Evolutionary conservation across 1,139 yeast species (phyloP).

Genomic region (Zygosaccharomyces pseudobailii): DNA sequence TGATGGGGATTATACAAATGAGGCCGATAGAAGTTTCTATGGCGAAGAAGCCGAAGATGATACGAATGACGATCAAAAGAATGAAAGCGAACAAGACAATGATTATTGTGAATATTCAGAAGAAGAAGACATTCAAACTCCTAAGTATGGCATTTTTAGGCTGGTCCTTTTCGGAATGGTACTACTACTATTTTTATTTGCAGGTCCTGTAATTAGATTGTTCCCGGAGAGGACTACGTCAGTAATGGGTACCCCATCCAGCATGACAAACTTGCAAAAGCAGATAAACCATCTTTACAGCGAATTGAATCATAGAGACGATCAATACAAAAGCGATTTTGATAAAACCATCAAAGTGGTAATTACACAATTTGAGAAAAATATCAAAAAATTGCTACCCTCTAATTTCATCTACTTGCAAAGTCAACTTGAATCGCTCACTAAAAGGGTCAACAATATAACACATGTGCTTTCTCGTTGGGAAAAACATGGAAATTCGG

Average conservation of each 20-base stretch:
- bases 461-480: conserved; percentile 10
- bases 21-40: conserved; percentile 17
- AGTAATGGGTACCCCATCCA: conserved; percentile 5
- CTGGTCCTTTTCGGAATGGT: background rate
- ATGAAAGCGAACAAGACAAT: conserved; percentile 1
- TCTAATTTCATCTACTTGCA: conserved; percentile 18
- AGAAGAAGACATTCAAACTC: background rate
- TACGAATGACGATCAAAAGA: conserved; percentile 1
- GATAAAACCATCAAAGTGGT: conserved; percentile 30
- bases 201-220: conserved; percentile 6
- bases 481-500: conserved; percentile 1
- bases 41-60: conserved; percentile 5
- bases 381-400: conserved; percentile 29
- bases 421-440: conserved; percentile 10
- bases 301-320: conserved; percentile 25
- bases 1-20: conserved; percentile 13
- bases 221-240: background rate
- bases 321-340: conserved; percentile 22
- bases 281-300: conserved; percentile 30
- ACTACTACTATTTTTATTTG: background rate
- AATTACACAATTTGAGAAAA: conserved; percentile 32
- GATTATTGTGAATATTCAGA: conserved; percentile 1
- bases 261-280: conserved; percentile 21
- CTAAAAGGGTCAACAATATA: conserved; percentile 19
- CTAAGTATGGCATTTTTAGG: background rate